These are phyloP conservation scores for Catharanthus roseus DNA, from an alignment of 257 asterid genomes.

Conservation along the genomic window DNA sequence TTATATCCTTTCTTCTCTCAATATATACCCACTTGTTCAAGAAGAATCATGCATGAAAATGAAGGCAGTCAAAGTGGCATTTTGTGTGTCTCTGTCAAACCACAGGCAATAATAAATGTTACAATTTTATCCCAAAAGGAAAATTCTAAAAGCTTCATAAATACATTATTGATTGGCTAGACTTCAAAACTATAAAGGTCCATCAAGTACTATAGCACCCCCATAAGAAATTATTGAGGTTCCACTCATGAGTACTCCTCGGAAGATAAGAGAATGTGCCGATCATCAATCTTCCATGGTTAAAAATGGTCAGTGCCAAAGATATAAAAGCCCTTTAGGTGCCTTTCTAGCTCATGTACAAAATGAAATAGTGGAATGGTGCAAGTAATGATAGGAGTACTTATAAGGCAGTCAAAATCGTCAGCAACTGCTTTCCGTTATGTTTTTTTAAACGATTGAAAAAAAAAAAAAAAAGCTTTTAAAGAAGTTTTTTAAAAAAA, in stretches of 20 bases:
- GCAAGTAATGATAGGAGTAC: too few relatives aligned
- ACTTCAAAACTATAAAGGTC: neutral
- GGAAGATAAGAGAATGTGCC: neutral
- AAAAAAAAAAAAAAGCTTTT: too few relatives aligned
- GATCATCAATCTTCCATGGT: neutral
- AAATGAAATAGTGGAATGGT: neutral
- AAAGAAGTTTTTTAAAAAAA: too few relatives aligned
- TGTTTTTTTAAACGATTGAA: too few relatives aligned
- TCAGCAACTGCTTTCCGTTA: too few relatives aligned
- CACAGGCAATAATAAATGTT: neutral
- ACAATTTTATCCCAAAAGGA: neutral
- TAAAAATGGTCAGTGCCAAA: too few relatives aligned
- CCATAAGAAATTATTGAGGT: neutral
- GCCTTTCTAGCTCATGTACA: constrained; percentile 12
- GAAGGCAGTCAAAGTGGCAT: constrained; percentile 1
- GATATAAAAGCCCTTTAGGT: neutral
- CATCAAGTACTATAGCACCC: neutral
- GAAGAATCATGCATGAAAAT: neutral
- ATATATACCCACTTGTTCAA: neutral
- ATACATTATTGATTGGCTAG: neutral
- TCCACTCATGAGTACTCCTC: neutral
- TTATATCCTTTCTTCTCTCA: too few relatives aligned
- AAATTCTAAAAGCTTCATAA: neutral
- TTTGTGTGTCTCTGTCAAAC: neutral
- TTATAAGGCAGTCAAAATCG: too few relatives aligned